Evolutionary conservation across 148 eudicot species (phyloP).

Genomic region (Chenopodium berlandieri): DNA sequence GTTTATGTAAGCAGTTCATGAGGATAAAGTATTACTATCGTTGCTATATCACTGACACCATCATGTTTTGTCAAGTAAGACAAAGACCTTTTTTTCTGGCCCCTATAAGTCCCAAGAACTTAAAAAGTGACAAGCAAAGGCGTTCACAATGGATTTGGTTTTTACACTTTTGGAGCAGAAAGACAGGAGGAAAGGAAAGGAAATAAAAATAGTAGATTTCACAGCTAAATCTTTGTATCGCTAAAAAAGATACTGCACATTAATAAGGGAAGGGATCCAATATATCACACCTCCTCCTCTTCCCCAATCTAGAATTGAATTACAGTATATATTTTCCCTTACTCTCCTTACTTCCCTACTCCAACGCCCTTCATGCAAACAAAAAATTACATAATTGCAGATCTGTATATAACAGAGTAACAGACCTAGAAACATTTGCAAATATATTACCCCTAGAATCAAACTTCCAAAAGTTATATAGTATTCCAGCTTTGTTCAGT

Average conservation of each 20-base stretch:
- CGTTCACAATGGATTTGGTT: not conserved
- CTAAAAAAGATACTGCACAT: not conserved
- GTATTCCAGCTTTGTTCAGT: not conserved
- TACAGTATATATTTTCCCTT: not conserved
- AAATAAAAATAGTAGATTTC: not conserved
- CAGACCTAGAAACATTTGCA: not conserved
- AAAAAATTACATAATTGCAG: too few relatives aligned
- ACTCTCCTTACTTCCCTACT: not conserved
- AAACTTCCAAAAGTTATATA: too few relatives aligned
- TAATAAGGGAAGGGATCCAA: not conserved
- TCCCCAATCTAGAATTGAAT: not conserved
- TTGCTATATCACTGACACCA: not conserved
- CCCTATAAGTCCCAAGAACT: not conserved
- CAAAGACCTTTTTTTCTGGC: not conserved
- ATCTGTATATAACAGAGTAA: not conserved
- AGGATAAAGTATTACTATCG: not conserved
- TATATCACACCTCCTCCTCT: not conserved
- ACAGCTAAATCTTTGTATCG: not conserved
- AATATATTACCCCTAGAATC: not conserved
- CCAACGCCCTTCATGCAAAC: not conserved
- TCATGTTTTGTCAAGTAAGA: not conserved
- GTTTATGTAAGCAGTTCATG: not conserved
- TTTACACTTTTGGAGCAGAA: not conserved
- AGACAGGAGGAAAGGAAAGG: not conserved
- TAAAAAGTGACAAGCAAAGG: not conserved